These are phyloP conservation scores for Colletotrichum shisoi DNA, from an alignment of 2,329 filamentous ascomycete species.

Conservation along the genomic window DNA sequence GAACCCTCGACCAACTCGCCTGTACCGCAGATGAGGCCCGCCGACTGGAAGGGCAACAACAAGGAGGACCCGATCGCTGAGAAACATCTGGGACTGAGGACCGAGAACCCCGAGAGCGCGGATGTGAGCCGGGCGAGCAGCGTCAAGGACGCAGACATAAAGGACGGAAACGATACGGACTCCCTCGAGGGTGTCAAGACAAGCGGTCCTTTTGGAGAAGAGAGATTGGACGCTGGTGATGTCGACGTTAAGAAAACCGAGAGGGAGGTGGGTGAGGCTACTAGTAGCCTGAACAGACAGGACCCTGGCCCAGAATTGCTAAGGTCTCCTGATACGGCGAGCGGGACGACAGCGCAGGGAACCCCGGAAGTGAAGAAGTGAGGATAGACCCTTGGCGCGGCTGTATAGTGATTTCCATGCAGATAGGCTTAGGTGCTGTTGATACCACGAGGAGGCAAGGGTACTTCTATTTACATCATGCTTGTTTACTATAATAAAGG, in stretches of 20 bases:
- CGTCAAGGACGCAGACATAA: constrained; percentile 54
- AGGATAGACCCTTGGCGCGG: not conserved
- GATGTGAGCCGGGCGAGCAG: constrained; percentile 78
- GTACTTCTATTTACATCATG: not conserved
- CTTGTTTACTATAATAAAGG: too few relatives aligned
- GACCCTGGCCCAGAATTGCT: constrained; percentile 28
- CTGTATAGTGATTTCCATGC: constrained; percentile 3
- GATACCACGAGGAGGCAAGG: not conserved
- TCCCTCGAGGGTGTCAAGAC: constrained; percentile 49
- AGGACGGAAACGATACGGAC: constrained; percentile 40
- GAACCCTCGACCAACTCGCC: constrained; percentile 73
- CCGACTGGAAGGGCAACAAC: constrained; percentile 76
- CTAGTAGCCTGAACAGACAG: not conserved
- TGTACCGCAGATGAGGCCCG: constrained; percentile 72
- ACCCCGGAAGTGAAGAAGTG: constrained; percentile 28
- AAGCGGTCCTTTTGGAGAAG: constrained; percentile 49
- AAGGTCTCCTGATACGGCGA: constrained; percentile 33
- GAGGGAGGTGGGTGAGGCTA: not conserved
- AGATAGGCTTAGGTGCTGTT: not conserved
- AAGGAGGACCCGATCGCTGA: constrained; percentile 57
- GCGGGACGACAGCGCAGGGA: constrained; percentile 21
- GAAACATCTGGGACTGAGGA: constrained; percentile 73
- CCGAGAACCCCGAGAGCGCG: constrained; percentile 69
- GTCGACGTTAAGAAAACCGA: constrained; percentile 13
- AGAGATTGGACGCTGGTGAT: constrained; percentile 44